Evolutionary conservation across 202 grass and related monocot genomes (phyloP), one percentile per base, ranked within the genome.

Genomic region (Schoenoplectus triqueter): DNA sequence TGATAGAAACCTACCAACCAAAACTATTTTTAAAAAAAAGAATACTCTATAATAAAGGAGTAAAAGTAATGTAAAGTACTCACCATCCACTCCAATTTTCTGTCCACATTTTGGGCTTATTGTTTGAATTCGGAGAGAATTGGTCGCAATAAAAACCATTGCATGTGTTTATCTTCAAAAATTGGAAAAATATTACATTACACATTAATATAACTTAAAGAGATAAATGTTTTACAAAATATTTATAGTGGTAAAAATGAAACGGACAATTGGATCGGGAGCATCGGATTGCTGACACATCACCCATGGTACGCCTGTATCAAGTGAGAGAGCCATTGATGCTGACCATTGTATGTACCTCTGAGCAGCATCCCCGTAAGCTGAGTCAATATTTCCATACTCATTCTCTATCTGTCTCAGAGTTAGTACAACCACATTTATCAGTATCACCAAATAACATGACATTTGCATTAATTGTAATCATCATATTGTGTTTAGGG

Each of bases 131-230:
- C 13, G 96, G 96, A 85, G 90, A 87, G 88, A 95, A 99, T 85
- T 89, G 87, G 86, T 99, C 96, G 75, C 96, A 99, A 89, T 95
- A 98, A 87, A 98, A 98, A 7, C 90, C 93, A 82, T 95, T 98
- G 87, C 96, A 98, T 73, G 96, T 96, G 92, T 98, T 92, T 84
- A 98, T 95, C 95, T 98, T 87, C 88, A 87, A 69, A 59, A 66
- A 6, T 5, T 52, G 4, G 3, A 20, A 66, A 40, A 76, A 60
- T n/a, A 65, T 80, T 67, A 40, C 7, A 56, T 77, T 31, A 64
- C 6, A 17, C 5, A 78, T 63, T 49, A 50, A 2, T 7, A 3
- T 22, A 40, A 10, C 1, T 50, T 61, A 70, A 48, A 17, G 13
- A 2, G 19, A 44, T 46, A 4, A 62, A 21, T 7, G 50, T 51